Base-by-base conservation (phyloP, 129 eudicot genomes). In the Escallonia rubra region DNA sequence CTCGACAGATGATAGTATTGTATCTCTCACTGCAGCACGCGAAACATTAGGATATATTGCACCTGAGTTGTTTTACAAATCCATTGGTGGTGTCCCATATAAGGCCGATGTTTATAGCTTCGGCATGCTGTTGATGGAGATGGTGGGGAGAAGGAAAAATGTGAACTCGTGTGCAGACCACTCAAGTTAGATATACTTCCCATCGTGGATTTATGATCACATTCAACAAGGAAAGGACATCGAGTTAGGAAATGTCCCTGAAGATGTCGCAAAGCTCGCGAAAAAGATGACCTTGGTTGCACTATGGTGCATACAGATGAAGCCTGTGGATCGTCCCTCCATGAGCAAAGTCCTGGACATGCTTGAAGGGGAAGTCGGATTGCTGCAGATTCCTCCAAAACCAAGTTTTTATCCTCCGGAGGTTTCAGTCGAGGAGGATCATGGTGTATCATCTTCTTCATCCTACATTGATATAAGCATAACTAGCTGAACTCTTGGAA, bases 281-380 rank as follows among this genome's bases (percentile, higher is more conserved):
- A 78, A 62, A 66, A 78, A 72, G 74, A 72, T 78, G 72, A 66
- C 60, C 3, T 14, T 78, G n/a, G 78, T 78, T 2, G 82, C 82
- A 2, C 61, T 78, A 57, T 78, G 82, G 82, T 78, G 82, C 56
- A 78, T 78, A 78, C 82, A 78, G 23, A 78, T 66, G 82, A 71
- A 66, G 49, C 82, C 82, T 44, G 44, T 57, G 6, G 77, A 61
- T 51, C 69, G 78, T 7, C 78, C 82, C 6, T 13, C 74, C 0
- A 78, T 72, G 80, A 76, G 57, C 47, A 70, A 64, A 70, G 75
- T 55, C 2, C 75, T 76, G 39, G 80, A 76, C 64, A 78, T 78
- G 82, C 74, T 78, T 34, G 82, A 78, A 72, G 78, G 70, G 4
- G 78, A 72, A 46, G 62, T 45, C 4, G 61, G 53, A 38, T n/a